Percentiles rank a stretch among this genome's conserved stretches.
phyloP scores from a whole-genome alignment of 1,284 basidiomycete species.

The Puccinia triticina region DNA sequence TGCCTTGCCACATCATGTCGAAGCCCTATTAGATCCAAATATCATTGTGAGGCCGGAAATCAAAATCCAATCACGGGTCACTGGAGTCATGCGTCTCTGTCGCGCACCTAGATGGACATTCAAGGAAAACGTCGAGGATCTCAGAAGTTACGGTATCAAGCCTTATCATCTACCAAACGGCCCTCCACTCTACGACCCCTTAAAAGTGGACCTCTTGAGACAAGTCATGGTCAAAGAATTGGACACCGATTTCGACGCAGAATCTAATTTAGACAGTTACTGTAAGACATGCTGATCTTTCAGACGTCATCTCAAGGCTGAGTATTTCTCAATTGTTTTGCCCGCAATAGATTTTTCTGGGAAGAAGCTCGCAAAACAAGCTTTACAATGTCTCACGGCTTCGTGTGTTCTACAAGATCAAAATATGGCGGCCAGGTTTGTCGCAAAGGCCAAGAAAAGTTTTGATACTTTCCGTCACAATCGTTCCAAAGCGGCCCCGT shows the following conservation, averaged over 20 bases:
- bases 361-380: constrained; percentile 52
- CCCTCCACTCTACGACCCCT: neutral
- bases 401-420: constrained; percentile 22
- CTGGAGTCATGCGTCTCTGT: constrained; percentile 37
- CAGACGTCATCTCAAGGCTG: neutral
- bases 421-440: constrained; percentile 14
- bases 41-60: constrained; percentile 28
- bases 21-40: constrained; percentile 23
- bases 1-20: constrained; percentile 48
- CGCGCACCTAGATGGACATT: constrained; percentile 28
- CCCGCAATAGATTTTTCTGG: constrained; percentile 48
- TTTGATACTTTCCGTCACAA: constrained; percentile 38
- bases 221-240: constrained; percentile 42
- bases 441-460: constrained; percentile 34
- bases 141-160: constrained; percentile 19
- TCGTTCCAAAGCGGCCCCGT: constrained; percentile 19
- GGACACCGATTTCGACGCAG: constrained; percentile 34
- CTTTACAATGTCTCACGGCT: constrained; percentile 50
- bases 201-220: constrained; percentile 12
- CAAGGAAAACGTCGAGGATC: constrained; percentile 14
- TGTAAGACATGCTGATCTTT: constrained; percentile 9
- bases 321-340: neutral
- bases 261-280: constrained; percentile 48
- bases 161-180: constrained; percentile 1
- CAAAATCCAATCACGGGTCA: constrained; percentile 41